A percentile compares a stretch with the other conserved stretches of the same genome.
Conservation (phyloP, 208 protist species). For the Leishmania tarentolae region DNA sequence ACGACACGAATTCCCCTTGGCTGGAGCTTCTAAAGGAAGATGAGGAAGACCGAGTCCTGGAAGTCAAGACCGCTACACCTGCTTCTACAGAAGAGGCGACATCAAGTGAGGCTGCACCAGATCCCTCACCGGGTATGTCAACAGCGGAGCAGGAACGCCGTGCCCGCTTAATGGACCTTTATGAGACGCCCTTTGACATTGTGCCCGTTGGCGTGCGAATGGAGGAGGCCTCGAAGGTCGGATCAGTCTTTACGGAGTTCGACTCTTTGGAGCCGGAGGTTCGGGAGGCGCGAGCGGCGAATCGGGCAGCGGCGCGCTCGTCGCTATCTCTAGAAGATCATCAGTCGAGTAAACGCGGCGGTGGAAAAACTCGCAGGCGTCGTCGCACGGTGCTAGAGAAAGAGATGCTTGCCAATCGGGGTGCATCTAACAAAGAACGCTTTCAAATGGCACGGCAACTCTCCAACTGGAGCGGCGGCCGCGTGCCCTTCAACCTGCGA, state of each 20-base stretch:
- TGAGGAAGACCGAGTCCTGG: constrained; percentile 24
- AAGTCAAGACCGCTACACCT: not conserved
- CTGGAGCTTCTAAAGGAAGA: constrained; percentile 39
- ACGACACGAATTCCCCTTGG: constrained; percentile 38
- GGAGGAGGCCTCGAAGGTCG: constrained; percentile 56
- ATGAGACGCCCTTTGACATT: constrained; percentile 72
- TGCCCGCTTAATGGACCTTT: constrained; percentile 61
- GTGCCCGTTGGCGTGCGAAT: constrained; percentile 70
- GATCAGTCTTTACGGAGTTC: constrained; percentile 75
- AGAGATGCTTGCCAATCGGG: constrained; percentile 67
- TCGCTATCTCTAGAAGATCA: constrained; percentile 12
- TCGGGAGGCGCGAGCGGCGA: constrained; percentile 10
- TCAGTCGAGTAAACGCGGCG: not conserved
- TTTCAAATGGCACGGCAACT: constrained; percentile 59
- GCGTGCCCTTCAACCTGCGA: constrained; percentile 87
- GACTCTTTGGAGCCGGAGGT: constrained; percentile 64
- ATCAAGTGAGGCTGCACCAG: not conserved
- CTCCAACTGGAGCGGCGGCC: constrained; percentile 71
- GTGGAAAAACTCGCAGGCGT: constrained; percentile 11
- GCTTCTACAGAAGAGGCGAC: not conserved
- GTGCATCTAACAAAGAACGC: constrained; percentile 66
- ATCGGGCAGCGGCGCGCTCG: constrained; percentile 25
- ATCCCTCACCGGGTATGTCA: not conserved
- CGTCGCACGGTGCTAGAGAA: constrained; percentile 48
- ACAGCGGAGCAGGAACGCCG: constrained; percentile 12